phyloP scores from a whole-genome alignment of 495 filamentous ascomycete genomes.

The Parachaetomium inaequale region DNA sequence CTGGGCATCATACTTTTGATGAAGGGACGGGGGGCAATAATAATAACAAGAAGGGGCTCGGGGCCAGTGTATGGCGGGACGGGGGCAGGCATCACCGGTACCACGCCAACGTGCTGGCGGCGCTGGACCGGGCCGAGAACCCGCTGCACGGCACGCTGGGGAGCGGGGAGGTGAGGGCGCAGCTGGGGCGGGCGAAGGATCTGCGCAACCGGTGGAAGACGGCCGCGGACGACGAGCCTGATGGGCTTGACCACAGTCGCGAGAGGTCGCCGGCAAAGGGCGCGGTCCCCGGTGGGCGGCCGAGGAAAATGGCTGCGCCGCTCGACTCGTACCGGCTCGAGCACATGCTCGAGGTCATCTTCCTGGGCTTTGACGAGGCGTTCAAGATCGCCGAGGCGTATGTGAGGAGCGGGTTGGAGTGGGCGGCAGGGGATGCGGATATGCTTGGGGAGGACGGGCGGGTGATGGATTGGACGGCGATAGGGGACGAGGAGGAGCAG shows the following conservation, averaged over 20 bases:
- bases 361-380: slow-evolving; percentile 40
- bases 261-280: neutral
- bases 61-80: neutral
- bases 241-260: slow-evolving; percentile 18
- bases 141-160: slow-evolving; percentile 54
- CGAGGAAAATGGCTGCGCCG: slow-evolving; percentile 32
- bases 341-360: slow-evolving; percentile 46
- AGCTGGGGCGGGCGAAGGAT: slow-evolving; percentile 59
- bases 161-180: slow-evolving; percentile 39
- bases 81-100: slow-evolving; percentile 48
- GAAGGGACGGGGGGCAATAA: neutral
- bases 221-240: slow-evolving; percentile 48
- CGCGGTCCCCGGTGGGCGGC: slow-evolving; percentile 18
- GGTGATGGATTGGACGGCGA: slow-evolving; percentile 22
- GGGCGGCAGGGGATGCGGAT: slow-evolving; percentile 8
- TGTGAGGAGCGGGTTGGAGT: slow-evolving; percentile 14
- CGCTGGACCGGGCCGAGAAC: slow-evolving; percentile 47
- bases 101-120: slow-evolving; percentile 60
- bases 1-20: neutral
- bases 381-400: slow-evolving; percentile 30
- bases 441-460: slow-evolving; percentile 5
- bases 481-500: slow-evolving; percentile 38
- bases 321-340: slow-evolving; percentile 56
- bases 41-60: neutral
- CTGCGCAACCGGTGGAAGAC: slow-evolving; percentile 66